Evolutionary conservation across 108 stramenopile genomes (phyloP), one percentile per base, ranked within the genome.

Genomic region (Mayamaea pseudoterrestris): DNA sequence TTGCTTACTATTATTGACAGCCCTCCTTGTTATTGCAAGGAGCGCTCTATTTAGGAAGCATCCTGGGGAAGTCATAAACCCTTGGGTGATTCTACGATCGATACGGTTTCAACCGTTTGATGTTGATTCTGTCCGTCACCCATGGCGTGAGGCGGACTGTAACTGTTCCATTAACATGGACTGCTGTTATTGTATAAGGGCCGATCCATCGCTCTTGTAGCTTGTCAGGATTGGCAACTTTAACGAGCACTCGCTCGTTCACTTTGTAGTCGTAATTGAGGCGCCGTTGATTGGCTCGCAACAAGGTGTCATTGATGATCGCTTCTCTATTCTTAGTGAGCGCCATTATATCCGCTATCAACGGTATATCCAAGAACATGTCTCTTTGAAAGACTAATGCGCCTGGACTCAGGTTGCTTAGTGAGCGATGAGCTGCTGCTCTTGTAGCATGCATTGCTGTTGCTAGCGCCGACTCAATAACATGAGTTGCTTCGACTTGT

Each of bases 91-190:
- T n/a, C n/a, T n/a, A n/a, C n/a, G 14, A 17, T 3, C 29, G 57
- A 23, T 47, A 56, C 8, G 55, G 54, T n/a, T 48, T 56, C 20
- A 63, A 40, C 25, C 55, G 41, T 1, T 55, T 54, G 11, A 63
- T 63, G 23, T 47, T 49, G 13, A 63, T 63, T 11, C 61, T 45
- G 41, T 65, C 64, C 3, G n/a, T 28, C 13, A 50, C 39, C 9
- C 23, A 39, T 26, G 52, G 18, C 13, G 48, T 53, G 18, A 28
- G 45, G 34, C 35, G 32, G 18, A 67, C 59, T 0, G 55, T 63
- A 2, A 73, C 17, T 26, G 61, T 67, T 11, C 66, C 66, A 56
- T 73, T 73, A 5, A 45, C 31, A 28, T 60, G 57, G 21, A 73
- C 71, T 41, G 35, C 41, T 22, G 13, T 35, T 0, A 67, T 42